Evolutionary conservation across 805 yeast species (phyloP).

Genomic region (Schwanniomyces sp.): DNA sequence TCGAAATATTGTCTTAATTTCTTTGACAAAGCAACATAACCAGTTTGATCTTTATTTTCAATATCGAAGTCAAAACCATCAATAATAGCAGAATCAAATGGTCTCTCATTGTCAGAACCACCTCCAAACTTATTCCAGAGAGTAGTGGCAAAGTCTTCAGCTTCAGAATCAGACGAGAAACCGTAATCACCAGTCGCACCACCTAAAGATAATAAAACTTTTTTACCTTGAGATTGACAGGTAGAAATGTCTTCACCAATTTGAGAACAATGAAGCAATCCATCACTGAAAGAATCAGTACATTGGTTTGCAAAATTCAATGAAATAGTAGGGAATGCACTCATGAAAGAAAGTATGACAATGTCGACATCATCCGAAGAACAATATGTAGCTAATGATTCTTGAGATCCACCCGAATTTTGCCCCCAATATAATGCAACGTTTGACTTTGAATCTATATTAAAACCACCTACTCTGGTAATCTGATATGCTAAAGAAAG

Average conservation of each 20-base stretch:
- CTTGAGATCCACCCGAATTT: slow-evolving; percentile 33
- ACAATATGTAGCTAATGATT: slow-evolving; percentile 54
- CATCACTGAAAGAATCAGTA: slow-evolving; percentile 37
- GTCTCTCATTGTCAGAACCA: slow-evolving; percentile 38
- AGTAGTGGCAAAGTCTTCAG: slow-evolving; percentile 50
- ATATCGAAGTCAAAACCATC: slow-evolving; percentile 86
- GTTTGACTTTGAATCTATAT: slow-evolving; percentile 17
- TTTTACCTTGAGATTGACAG: slow-evolving; percentile 80
- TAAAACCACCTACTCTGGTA: slow-evolving; percentile 8
- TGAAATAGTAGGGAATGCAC: slow-evolving; percentile 51
- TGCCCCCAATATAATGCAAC: slow-evolving; percentile 33
- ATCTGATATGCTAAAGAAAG: slow-evolving; percentile 2
- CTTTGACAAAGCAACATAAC: slow-evolving; percentile 60
- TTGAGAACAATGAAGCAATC: slow-evolving; percentile 39
- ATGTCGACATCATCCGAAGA: slow-evolving; percentile 67
- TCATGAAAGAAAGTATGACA: slow-evolving; percentile 68
- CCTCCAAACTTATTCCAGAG: slow-evolving; percentile 43
- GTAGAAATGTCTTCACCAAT: slow-evolving; percentile 62
- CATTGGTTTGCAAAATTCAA: slow-evolving; percentile 53
- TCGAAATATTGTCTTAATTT: slow-evolving; percentile 20
- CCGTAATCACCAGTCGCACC: slow-evolving; percentile 44
- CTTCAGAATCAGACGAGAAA: slow-evolving; percentile 43
- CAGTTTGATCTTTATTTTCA: slow-evolving; percentile 58
- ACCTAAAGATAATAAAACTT: slow-evolving; percentile 73
- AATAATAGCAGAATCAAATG: slow-evolving; percentile 70